These are phyloP conservation scores for Dispira simplex DNA, from an alignment of 192 early-diverging fungal species.

Conservation along the genomic window DNA sequence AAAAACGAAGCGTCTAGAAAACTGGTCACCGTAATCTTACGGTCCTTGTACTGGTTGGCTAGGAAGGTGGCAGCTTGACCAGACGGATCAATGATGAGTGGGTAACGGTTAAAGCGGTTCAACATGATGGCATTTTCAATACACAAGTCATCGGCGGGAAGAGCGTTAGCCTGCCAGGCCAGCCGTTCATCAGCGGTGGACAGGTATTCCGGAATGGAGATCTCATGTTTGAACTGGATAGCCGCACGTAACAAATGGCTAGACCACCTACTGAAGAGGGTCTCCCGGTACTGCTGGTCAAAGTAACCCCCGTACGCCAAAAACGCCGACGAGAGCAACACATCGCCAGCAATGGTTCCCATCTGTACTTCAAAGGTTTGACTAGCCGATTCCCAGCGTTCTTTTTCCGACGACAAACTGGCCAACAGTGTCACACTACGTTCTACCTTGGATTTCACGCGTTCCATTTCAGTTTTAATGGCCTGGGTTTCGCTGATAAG, in stretches of 20 bases:
- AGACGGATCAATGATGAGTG: constrained; percentile 94
- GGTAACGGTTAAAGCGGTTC: constrained; percentile 87
- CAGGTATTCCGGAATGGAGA: constrained; percentile 81
- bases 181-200: constrained; percentile 84
- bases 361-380: constrained; percentile 90
- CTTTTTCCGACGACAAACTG: constrained; percentile 83
- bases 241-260: constrained; percentile 46
- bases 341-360: constrained; percentile 96
- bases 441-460: constrained; percentile 84
- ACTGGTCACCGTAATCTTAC: constrained; percentile 84
- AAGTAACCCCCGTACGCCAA: constrained; percentile 95
- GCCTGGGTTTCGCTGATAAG: constrained; percentile 84
- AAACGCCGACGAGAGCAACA: constrained; percentile 83
- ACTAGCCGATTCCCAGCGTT: constrained; percentile 81
- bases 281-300: constrained; percentile 87
- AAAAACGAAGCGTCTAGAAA: constrained; percentile 96
- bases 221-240: constrained; percentile 57
- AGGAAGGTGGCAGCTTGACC: constrained; percentile 86
- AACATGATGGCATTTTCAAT: constrained; percentile 99
- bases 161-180: constrained; percentile 68
- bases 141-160: constrained; percentile 85
- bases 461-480: constrained; percentile 85
- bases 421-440: constrained; percentile 74
- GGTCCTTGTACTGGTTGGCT: constrained; percentile 66
- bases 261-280: constrained; percentile 66